Base-by-base conservation (phyloP, 371 early-diverging fungal genomes). In the Mortierella sp. region DNA sequence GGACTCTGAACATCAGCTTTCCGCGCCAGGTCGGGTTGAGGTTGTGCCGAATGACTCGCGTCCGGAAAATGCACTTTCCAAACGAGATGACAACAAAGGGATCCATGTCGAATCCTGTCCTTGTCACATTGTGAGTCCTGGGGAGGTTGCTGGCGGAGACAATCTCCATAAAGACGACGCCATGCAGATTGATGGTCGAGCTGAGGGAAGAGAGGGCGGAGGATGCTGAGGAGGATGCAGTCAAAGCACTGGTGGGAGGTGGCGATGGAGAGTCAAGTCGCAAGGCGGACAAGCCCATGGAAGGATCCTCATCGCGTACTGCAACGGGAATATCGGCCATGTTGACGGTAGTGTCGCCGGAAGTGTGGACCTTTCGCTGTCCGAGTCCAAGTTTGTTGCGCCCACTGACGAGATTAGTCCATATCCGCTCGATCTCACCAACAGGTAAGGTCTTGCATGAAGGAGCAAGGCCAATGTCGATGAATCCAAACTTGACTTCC, bases 31-130 rank as follows among this genome's bases (percentile, higher is more conserved):
- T 89, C 2, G 95, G 95, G 70, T 93, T 92, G 54, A 93, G 82
- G 72, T 89, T 91, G 80, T 95, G 95, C 6, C 92, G 90, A 63
- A 94, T 91, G 8, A 93, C 89, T 27, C 91, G 88, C 24, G 95
- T 95, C 60, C 93, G 88, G 84, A 95, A 96, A 0, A 95, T 95
- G 43, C 92, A 91, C 21, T 91, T 90, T 16, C 94, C 93, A 78
- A 94, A 94, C 4, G 92, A 91, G n/a, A 93, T 90, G 58, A 96
- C 92, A 2, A 95, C 96, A 90, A 96, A 97, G 0, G 97, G 96
- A 83, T 97, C 96, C 93, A 95, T 96, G 78, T 96, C 95, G 83
- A 94, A 95, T 0, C 92, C 90, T 4, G 93, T 92, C 21, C 93
- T 87, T 12, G 92, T 92, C 79, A 90, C 82, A 72, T 92, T 93